A percentile compares a stretch with the other conserved stretches of the same genome.
These are phyloP conservation scores for Kokia cookei DNA, from an alignment of 441 rosid species.

Conservation along the genomic window DNA sequence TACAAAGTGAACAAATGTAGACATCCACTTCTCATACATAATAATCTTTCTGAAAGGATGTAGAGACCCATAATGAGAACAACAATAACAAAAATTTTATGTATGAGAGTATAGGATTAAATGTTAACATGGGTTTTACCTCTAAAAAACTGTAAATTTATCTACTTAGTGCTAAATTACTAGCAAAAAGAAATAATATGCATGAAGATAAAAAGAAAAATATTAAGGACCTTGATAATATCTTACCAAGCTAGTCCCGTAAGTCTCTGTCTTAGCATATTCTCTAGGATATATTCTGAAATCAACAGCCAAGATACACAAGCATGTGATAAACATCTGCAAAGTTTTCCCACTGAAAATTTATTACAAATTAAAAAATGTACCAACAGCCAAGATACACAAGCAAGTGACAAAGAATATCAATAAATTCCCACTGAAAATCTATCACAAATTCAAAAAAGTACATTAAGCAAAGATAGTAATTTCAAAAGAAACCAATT, in stretches of 20 bases:
- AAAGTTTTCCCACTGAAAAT: conserved; percentile 7
- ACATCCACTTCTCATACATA: not conserved
- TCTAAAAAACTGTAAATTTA: not conserved
- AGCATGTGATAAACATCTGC: conserved; percentile 82
- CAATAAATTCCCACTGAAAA: not conserved
- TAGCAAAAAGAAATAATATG: not conserved
- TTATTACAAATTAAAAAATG: not conserved
- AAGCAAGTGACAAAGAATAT: not conserved
- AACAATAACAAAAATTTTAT: not conserved
- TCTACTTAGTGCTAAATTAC: not conserved
- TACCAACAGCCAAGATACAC: not conserved
- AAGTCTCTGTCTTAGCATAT: conserved; percentile 88
- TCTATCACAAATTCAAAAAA: not conserved
- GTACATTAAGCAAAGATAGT: not conserved
- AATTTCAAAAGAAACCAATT: not conserved
- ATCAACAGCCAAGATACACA: conserved; percentile 92
- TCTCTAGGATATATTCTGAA: conserved; percentile 83
- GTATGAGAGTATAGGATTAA: not conserved
- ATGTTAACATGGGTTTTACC: not conserved
- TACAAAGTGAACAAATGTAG: not conserved
- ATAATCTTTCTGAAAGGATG: not conserved
- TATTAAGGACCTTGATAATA: not conserved
- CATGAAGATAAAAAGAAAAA: not conserved
- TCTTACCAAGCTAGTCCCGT: conserved; percentile 80
- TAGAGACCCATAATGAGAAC: not conserved